Conservation (phyloP, 2,329 filamentous ascomycete species). For the Endothia cerciana region DNA sequence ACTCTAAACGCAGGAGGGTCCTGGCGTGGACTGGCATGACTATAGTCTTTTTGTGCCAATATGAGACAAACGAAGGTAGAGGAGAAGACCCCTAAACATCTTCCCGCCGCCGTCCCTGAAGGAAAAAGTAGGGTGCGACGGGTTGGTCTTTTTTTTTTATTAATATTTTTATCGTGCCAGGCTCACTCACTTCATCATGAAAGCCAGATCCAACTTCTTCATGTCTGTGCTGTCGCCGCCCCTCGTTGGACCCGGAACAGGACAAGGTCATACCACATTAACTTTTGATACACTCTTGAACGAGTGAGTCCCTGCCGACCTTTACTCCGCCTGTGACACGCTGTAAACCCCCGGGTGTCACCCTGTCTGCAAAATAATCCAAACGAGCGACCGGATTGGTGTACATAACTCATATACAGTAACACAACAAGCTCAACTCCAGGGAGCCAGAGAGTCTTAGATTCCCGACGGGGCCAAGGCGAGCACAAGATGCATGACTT, state of each 20-base stretch:
- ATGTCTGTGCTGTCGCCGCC: constrained; percentile 18
- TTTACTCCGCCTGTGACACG: constrained; percentile 14
- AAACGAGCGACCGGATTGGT: neutral
- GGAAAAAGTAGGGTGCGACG: constrained; percentile 6
- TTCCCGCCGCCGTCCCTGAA: constrained; percentile 6
- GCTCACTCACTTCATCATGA: constrained; percentile 18
- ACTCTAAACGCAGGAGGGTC: constrained; percentile 19
- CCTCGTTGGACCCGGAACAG: constrained; percentile 7
- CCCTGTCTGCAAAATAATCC: neutral
- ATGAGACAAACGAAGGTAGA: constrained; percentile 25
- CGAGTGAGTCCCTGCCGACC: neutral
- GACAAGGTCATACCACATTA: constrained; percentile 22
- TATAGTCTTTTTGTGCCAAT: constrained; percentile 23
- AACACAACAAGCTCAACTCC: constrained; percentile 19
- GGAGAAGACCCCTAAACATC: constrained; percentile 1
- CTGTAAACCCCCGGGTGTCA: constrained; percentile 3
- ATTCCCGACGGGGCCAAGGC: neutral
- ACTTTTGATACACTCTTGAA: constrained; percentile 20
- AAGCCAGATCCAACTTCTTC: constrained; percentile 12
- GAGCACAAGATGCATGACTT: neutral
- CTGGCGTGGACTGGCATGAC: constrained; percentile 14
- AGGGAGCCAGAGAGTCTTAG: neutral
- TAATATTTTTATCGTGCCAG: constrained; percentile 10
- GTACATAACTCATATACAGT: constrained; percentile 20
- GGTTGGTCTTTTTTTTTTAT: constrained; percentile 7